phyloP scores from a whole-genome alignment of 345 rosid species.

The Linum usitatissimum region DNA sequence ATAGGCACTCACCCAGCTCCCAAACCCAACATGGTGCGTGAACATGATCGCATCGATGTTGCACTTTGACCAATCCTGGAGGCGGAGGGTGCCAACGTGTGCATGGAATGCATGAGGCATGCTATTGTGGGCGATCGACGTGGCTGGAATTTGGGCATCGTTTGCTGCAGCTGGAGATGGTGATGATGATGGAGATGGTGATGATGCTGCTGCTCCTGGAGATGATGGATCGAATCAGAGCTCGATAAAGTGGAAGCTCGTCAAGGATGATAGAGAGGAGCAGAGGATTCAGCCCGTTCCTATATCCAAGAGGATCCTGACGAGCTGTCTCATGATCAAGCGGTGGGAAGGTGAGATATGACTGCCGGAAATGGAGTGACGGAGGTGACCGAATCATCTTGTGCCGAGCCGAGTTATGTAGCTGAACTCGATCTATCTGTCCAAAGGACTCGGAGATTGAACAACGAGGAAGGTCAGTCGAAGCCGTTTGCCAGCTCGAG shows the following conservation, averaged over 20 bases:
- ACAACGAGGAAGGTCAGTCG: conserved; percentile 18
- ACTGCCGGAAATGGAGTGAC: conserved; percentile 18
- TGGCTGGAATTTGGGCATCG: too few species aligned
- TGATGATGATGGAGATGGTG: too few species aligned
- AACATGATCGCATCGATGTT: too few species aligned
- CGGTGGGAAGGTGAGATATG: conserved; percentile 18
- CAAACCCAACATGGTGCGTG: too few species aligned
- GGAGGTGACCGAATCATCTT: conserved; percentile 53
- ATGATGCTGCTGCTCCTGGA: not conserved
- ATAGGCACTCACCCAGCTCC: too few species aligned
- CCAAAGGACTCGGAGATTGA: not conserved
- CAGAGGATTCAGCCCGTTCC: conserved; percentile 13
- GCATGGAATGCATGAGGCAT: too few species aligned
- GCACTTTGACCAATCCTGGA: too few species aligned
- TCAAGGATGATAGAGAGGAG: conserved; percentile 23
- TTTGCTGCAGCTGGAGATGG: too few species aligned
- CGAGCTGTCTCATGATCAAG: conserved; percentile 34
- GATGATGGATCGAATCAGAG: conserved; percentile 3
- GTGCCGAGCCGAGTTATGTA: conserved; percentile 32
- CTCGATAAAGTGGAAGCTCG: conserved; percentile 27
- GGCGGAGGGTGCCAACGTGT: too few species aligned
- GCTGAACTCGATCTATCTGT: conserved; percentile 16
- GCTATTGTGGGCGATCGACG: too few species aligned
- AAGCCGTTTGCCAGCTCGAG: conserved; percentile 27
- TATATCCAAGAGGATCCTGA: conserved; percentile 34